Conservation (phyloP, 164 flowering plant species). For the Aristolochia fimbriata region DNA sequence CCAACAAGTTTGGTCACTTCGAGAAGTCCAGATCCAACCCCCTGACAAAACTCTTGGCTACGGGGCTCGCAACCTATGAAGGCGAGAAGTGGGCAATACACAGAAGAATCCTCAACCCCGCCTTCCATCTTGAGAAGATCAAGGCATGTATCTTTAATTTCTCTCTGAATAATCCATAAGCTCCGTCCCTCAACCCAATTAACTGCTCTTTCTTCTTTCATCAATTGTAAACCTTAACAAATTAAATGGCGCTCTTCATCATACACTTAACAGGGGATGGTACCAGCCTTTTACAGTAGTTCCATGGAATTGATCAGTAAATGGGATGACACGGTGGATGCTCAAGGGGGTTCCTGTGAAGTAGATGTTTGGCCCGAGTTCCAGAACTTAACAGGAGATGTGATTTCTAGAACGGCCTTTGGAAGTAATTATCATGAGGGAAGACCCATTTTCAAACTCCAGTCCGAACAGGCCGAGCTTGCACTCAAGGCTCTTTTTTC, state of each 20-base stretch:
- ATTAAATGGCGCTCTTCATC: too few relatives aligned
- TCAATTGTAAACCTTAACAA: too few relatives aligned
- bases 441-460: slow-evolving; percentile 12
- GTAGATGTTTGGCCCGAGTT: slow-evolving; percentile 13
- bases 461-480: slow-evolving; percentile 10
- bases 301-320: slow-evolving; percentile 9
- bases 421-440: slow-evolving; percentile 19
- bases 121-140: slow-evolving; percentile 38
- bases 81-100: slow-evolving; percentile 50
- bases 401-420: slow-evolving; percentile 14
- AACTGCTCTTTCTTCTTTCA: too few relatives aligned
- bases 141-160: slow-evolving; percentile 28
- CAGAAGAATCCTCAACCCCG: slow-evolving; percentile 41
- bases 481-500: background rate
- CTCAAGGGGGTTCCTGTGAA: slow-evolving; percentile 6
- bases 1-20: background rate
- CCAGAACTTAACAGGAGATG: slow-evolving; percentile 13
- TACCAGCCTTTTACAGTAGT: slow-evolving; percentile 11
- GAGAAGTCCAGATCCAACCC: background rate
- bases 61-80: slow-evolving; percentile 19
- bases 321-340: slow-evolving; percentile 10
- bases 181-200: too few relatives aligned
- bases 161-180: too few relatives aligned
- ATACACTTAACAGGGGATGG: slow-evolving; percentile 7
- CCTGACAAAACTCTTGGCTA: background rate